A percentile compares a stretch with the other conserved stretches of the same genome.
Conservation (phyloP, 73 alveolate genomes). For the Stentor coeruleus region DNA sequence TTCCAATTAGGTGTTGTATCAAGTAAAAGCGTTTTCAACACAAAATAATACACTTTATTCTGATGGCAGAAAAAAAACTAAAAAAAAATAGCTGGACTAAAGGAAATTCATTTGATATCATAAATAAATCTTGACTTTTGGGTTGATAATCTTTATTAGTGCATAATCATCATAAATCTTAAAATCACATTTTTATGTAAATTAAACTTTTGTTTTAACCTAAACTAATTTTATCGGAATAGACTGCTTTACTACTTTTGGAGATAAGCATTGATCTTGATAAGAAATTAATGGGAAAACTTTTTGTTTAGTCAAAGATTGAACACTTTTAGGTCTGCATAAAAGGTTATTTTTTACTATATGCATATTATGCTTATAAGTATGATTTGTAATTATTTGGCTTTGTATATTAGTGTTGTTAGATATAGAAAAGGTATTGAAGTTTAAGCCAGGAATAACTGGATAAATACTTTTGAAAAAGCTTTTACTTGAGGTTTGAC, state of each 20-base stretch:
- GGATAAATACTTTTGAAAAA: background rate
- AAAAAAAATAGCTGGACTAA: no score
- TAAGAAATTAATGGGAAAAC: background rate
- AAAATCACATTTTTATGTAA: background rate
- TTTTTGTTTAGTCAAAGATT: no score
- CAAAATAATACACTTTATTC: no score
- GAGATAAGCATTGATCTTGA: background rate
- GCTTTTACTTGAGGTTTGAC: background rate
- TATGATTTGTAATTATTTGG: background rate
- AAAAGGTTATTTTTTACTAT: background rate
- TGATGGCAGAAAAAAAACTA: no score
- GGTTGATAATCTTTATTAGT: no score
- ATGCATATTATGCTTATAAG: background rate
- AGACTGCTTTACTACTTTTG: conserved; percentile 1
- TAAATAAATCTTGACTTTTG: no score
- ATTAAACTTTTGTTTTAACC: background rate
- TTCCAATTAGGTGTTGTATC: no score
- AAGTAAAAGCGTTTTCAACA: no score
- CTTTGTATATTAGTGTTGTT: background rate
- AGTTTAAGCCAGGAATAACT: background rate
- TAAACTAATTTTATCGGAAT: no score
- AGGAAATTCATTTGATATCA: no score
- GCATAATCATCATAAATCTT: no score
- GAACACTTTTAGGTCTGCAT: background rate
- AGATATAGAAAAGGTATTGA: background rate